Base-by-base conservation (phyloP, 2,329 filamentous ascomycete species). In the Neofusicoccum kwambonambiense region DNA sequence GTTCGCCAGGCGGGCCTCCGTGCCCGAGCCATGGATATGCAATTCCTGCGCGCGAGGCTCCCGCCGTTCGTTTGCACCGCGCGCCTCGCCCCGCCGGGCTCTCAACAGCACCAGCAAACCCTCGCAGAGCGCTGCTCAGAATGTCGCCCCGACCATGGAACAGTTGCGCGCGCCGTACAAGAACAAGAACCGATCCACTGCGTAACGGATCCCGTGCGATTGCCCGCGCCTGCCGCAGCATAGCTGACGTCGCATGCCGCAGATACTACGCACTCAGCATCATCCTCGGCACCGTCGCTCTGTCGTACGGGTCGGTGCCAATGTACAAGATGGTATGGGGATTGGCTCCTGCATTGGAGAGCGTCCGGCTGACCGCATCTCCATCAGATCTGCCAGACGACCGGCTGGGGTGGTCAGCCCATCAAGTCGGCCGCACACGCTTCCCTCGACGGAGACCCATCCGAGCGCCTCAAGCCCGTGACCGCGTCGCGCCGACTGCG, bases 331-430 rank as follows among this genome's bases (percentile, higher is more conserved):
- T 93, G 89, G 90, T 91, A 76, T 45, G 78, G 64, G 11, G n/a
- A 7, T 13, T 39, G 31, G 1, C 2, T 22, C 22, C 31, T 35
- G 39, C 5, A 7, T 17, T 4, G 9, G 47, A 42, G 64, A 34
- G 27, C 19, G n/a, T 2, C n/a, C 27, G 44, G 41, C 45, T 50
- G 22, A 58, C 45, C 13, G 11, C 35, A 12, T 17, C 17, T 13
- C 22, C 15, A 8, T 4, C 69, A 91, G 88, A 93, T 94, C 74
- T 94, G 91, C 80, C 88, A 90, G 80, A 91, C 90, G 15, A 93
- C 90, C 12, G 91, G 94, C 72, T 98, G 92, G 92, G 92, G 92
- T 71, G 94, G 94, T 45, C 92, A 97, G 76, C 94, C 94, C 37
- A 87, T 97, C 68, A 92, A 93, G 75, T 92, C 92, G 13, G 86